Percentiles rank a stretch among this genome's conserved stretches.
These are phyloP conservation scores for Lecanosticta acicola DNA, from an alignment of 2,329 filamentous ascomycete genomes.

Conservation along the genomic window DNA sequence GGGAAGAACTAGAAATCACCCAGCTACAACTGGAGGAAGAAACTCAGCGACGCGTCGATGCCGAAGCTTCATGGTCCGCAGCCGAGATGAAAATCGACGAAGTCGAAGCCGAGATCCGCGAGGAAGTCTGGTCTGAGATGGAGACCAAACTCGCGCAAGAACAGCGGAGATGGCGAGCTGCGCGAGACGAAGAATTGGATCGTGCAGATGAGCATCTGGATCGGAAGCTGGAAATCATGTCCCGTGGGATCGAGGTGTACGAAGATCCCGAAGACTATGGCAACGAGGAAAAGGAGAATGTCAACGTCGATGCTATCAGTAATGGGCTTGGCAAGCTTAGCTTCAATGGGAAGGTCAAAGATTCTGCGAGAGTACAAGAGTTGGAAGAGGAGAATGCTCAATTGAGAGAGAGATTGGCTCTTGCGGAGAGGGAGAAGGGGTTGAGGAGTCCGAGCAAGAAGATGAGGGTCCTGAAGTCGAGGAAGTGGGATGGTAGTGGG, in stretches of 20 bases:
- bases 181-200: slow-evolving; percentile 69
- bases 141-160: slow-evolving; percentile 71
- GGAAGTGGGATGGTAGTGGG: slow-evolving; percentile 40
- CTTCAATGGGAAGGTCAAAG: slow-evolving; percentile 9
- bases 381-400: slow-evolving; percentile 44
- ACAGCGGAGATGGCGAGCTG: slow-evolving; percentile 72
- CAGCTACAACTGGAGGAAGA: slow-evolving; percentile 65
- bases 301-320: slow-evolving; percentile 11
- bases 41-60: slow-evolving; percentile 61
- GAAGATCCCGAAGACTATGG: slow-evolving; percentile 43
- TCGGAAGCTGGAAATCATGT: slow-evolving; percentile 72
- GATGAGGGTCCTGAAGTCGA: slow-evolving; percentile 46
- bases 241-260: slow-evolving; percentile 47
- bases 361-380: slow-evolving; percentile 24
- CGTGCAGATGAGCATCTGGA: slow-evolving; percentile 80
- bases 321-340: slow-evolving; percentile 8
- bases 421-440: slow-evolving; percentile 37
- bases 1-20: slow-evolving; percentile 70
- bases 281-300: slow-evolving; percentile 17
- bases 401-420: slow-evolving; percentile 37
- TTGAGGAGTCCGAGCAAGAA: slow-evolving; percentile 44
- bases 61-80: slow-evolving; percentile 66
- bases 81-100: slow-evolving; percentile 61
- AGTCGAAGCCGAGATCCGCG: slow-evolving; percentile 78
- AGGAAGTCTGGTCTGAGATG: slow-evolving; percentile 84